Conservation (phyloP, 192 early-diverging fungal genomes). For the Coemansia sp. region DNA sequence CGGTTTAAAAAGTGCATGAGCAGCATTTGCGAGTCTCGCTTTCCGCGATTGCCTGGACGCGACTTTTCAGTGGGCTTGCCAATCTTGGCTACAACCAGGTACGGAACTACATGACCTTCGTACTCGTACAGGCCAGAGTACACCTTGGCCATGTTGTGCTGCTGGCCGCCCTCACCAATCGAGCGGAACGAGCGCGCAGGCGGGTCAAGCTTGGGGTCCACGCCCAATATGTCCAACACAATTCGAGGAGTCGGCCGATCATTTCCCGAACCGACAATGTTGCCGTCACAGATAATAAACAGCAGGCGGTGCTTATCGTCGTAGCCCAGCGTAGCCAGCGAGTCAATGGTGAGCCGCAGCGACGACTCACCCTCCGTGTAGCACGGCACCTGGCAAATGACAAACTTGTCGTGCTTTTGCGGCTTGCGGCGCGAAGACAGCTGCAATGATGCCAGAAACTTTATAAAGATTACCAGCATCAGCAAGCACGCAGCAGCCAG, state of each 20-base stretch:
- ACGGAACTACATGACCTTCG: slow-evolving; percentile 86
- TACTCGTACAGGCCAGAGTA: slow-evolving; percentile 93
- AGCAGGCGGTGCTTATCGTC: slow-evolving; percentile 87
- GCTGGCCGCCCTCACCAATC: slow-evolving; percentile 84
- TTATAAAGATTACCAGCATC: slow-evolving; percentile 74
- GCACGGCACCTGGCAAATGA: slow-evolving; percentile 93
- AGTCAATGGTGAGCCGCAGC: slow-evolving; percentile 80
- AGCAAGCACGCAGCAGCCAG: slow-evolving; percentile 73
- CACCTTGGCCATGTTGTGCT: slow-evolving; percentile 92
- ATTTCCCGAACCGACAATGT: slow-evolving; percentile 92
- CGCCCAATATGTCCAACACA: slow-evolving; percentile 84
- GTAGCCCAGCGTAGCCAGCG: slow-evolving; percentile 70
- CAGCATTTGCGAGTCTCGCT: slow-evolving; percentile 96
- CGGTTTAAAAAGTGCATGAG: slow-evolving; percentile 89
- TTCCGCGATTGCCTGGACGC: slow-evolving; percentile 94
- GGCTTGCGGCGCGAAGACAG: slow-evolving; percentile 68
- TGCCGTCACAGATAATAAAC: slow-evolving; percentile 84
- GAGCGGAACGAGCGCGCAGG: slow-evolving; percentile 79
- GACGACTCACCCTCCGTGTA: slow-evolving; percentile 90
- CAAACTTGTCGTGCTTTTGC: slow-evolving; percentile 92
- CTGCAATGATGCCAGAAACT: slow-evolving; percentile 77
- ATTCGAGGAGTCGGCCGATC: slow-evolving; percentile 90
- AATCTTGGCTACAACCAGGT: slow-evolving; percentile 90
- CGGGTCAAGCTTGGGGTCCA: slow-evolving; percentile 72
- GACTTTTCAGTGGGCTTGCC: slow-evolving; percentile 81